Base-by-base conservation (phyloP, 306 rosid genomes). In the Gastrolobium villosum region DNA sequence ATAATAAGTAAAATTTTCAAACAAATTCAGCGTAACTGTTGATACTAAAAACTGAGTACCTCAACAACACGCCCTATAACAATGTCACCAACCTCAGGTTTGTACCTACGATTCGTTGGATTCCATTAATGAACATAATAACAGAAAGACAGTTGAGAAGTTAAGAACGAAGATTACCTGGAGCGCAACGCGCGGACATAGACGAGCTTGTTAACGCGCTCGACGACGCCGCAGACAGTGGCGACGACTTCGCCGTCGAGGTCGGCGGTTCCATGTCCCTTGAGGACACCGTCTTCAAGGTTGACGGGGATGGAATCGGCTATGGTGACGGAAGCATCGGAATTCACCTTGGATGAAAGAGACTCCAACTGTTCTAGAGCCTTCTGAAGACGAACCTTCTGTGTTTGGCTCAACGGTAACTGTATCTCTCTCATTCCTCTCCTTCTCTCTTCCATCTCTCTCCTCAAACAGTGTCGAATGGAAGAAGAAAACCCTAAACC, bases 11-110 rank as follows among this genome's bases (percentile, higher is more conserved):
- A 0, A 30, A 44, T 37, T 46, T 6, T 56, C 53, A 57, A 41
- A 59, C 48, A 67, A 31, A 67, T 50, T 2, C 63, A 72, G 15
- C 9, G 7, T 34, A 74, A 37, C 3, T 7, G 13, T 13, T 20
- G 6, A 53, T 2, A 1, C 3, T 13, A 74, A 10, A 10, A 43
- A 28, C 4, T n/a, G 2, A 9, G 5, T 77, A 89, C 99, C 99
- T 93, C 97, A 32, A 84, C 32, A 75, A 91, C 97, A 78, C 98
- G 98, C 7, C 99, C 96, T 9, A 92, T 85, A 46, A 93, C 70
- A 26, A 93, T 91, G 83, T 95, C 99, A 48, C 98, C 99, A 74
- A 91, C 97, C 83, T 95, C 99, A 0, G 99, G 98, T 79, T 95
- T 95, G 82, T 92, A 95, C 87, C 98, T 91, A 76, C 14, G 4